Conservation (phyloP, 1,284 basidiomycete genomes). For the Sporisorium iseilematis-ciliati region DNA sequence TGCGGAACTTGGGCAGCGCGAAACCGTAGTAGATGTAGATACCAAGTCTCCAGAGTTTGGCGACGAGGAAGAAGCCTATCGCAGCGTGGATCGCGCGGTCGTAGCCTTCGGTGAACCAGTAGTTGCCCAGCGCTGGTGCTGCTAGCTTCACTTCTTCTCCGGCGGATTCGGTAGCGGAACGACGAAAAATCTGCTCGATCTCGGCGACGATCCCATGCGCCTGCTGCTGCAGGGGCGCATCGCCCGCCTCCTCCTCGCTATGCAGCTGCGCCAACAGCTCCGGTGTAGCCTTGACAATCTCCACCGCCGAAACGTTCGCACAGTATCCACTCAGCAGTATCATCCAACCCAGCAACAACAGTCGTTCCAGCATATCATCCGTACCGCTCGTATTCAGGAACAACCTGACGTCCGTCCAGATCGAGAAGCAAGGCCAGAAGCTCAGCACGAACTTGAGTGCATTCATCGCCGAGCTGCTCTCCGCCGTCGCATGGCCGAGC, state of each 20-base stretch:
- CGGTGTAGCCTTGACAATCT: slow-evolving; percentile 43
- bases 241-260: slow-evolving; percentile 14
- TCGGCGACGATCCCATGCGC: slow-evolving; percentile 16
- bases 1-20: slow-evolving; percentile 62
- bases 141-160: slow-evolving; percentile 15
- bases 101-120: slow-evolving; percentile 60
- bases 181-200: slow-evolving; percentile 26
- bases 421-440: slow-evolving; percentile 64
- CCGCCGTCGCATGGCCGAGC: slow-evolving; percentile 60
- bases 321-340: slow-evolving; percentile 66
- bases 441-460: slow-evolving; percentile 66
- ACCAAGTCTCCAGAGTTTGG: slow-evolving; percentile 55
- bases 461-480: slow-evolving; percentile 61
- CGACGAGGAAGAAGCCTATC: slow-evolving; percentile 62
- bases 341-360: slow-evolving; percentile 66
- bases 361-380: slow-evolving; percentile 66
- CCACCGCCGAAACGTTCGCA: slow-evolving; percentile 60
- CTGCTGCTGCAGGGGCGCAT: slow-evolving; percentile 18
- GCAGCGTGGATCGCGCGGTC: slow-evolving; percentile 50
- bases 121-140: slow-evolving; percentile 36
- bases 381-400: slow-evolving; percentile 67
- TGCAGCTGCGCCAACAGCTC: slow-evolving; percentile 28
- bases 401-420: slow-evolving; percentile 64
- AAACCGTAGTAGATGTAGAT: slow-evolving; percentile 63
- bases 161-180: not conserved